Base-by-base conservation (phyloP, 2,329 filamentous ascomycete genomes). In the Coniochaeta prunicola region DNA sequence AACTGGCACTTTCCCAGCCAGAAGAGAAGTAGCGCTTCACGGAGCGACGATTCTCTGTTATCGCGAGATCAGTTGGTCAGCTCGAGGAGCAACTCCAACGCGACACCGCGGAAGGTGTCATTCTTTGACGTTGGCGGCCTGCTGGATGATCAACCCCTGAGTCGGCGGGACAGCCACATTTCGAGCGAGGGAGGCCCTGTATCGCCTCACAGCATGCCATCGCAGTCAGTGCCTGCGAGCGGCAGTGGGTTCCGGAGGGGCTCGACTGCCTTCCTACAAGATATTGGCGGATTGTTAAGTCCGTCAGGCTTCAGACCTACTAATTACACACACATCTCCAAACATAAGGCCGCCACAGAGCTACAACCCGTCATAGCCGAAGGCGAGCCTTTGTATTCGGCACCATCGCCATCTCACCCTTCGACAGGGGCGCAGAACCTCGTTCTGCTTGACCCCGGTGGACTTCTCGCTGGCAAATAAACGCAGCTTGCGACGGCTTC, bases 61-160 rank as follows among this genome's bases (percentile, higher is more conserved):
- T 67, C 70, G 3, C 56, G 63, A 17, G 68, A 72, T 8, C 77
- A 36, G 30, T n/a, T 13, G 48, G n/a, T 15, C 68, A 68, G 19
- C 61, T 72, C 7, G 65, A 65, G 75, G 53, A 75, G 73, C 56
- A 73, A 75, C 58, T 74, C 73, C 3, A 69, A 74, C 10, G 65
- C 69, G n/a, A 78, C 78, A 1, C 80, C 83, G 4, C 77, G 82
- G 4, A 79, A 81, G 53, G 84, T 94, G 4, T 91, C 90, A 0
- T 93, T 96, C 70, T 92, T 93, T 66, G 92, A 96, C 64, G 87
- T 92, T 1, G 91, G 91, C 24, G 90, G 90, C 0, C 74, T 96
- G 0, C 75, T 96, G 5, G 79, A 78, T 19, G 79, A 80, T 63
- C 62, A 28, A 26, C 58, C 40, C 19, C 48, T 55, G 17, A 68